A percentile compares a stretch with the other conserved stretches of the same genome.
Evolutionary conservation across 2,329 filamentous ascomycete genomes (phyloP).

Genomic region (Aspergillus hiratsukae): DNA sequence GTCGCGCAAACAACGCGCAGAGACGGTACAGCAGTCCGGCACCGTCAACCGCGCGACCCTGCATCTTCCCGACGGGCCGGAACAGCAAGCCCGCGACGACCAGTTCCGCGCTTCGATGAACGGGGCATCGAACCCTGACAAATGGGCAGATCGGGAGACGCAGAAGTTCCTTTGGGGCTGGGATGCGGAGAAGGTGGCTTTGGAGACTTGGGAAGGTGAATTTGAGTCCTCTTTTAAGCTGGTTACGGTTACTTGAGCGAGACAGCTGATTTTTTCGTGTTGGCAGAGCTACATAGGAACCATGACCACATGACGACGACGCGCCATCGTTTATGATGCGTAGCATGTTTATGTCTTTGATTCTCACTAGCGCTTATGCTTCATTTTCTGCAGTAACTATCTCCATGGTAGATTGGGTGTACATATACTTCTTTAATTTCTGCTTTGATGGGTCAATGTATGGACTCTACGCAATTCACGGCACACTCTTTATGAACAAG

Average conservation of each 20-base stretch:
- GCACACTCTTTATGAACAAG: background rate
- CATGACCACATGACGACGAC: background rate
- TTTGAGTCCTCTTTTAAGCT: background rate
- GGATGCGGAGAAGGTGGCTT: slow-evolving; percentile 32
- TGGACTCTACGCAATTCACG: background rate
- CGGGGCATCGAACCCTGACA: slow-evolving; percentile 48
- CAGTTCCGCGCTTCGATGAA: slow-evolving; percentile 26
- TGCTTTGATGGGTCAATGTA: background rate
- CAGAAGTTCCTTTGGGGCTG: slow-evolving; percentile 46
- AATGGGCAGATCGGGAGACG: slow-evolving; percentile 62
- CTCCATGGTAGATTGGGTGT: background rate
- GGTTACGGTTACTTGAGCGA: background rate
- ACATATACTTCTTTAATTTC: background rate
- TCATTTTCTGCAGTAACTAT: background rate
- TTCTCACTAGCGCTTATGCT: background rate
- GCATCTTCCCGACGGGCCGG: slow-evolving; percentile 36
- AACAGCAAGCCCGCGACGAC: slow-evolving; percentile 40
- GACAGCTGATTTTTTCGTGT: background rate
- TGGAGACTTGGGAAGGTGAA: slow-evolving; percentile 30
- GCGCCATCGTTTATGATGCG: slow-evolving; percentile 1
- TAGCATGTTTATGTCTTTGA: too few species aligned
- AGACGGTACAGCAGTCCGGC: slow-evolving; percentile 35
- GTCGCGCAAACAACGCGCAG: slow-evolving; percentile 37
- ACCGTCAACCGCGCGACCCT: slow-evolving; percentile 33
- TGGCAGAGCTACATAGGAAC: background rate